Percentiles rank a stretch among this genome's conserved stretches.
These are phyloP conservation scores for Dunaliella primolecta DNA, from an alignment of 139 green algal genomes.

Conservation along the genomic window DNA sequence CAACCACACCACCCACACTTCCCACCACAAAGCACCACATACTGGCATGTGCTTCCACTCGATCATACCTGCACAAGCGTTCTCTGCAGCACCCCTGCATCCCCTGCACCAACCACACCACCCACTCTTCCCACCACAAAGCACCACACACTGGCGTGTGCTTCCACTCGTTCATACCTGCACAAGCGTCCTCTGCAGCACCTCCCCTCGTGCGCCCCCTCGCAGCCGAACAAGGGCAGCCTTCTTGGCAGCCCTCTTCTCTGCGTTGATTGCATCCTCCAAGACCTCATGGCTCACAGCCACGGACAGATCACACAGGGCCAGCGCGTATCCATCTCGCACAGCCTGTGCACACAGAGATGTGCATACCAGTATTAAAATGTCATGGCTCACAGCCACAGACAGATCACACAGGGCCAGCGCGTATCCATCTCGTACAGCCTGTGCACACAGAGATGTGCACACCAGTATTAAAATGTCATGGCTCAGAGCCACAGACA, in stretches of 20 bases:
- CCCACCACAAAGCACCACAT: too few relatives aligned
- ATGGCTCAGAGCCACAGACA: conserved; percentile 23
- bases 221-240: conserved; percentile 49
- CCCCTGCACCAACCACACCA: too few relatives aligned
- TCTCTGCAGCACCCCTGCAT: not conserved
- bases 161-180: conserved; percentile 44
- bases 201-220: not conserved
- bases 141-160: too few relatives aligned
- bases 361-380: not conserved
- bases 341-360: conserved; percentile 45
- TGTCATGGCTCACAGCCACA: not conserved
- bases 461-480: too few relatives aligned
- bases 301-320: conserved; percentile 62
- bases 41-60: too few relatives aligned
- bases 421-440: not conserved
- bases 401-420: not conserved
- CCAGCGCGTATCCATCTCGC: conserved; percentile 44
- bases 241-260: conserved; percentile 53
- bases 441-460: too few relatives aligned
- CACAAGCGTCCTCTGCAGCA: not conserved
- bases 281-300: conserved; percentile 14
- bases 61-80: conserved; percentile 22
- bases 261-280: conserved; percentile 26
- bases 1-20: too few relatives aligned
- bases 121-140: too few relatives aligned